Conservation (phyloP, 345 rosid genomes). For the Noccaea caerulescens region DNA sequence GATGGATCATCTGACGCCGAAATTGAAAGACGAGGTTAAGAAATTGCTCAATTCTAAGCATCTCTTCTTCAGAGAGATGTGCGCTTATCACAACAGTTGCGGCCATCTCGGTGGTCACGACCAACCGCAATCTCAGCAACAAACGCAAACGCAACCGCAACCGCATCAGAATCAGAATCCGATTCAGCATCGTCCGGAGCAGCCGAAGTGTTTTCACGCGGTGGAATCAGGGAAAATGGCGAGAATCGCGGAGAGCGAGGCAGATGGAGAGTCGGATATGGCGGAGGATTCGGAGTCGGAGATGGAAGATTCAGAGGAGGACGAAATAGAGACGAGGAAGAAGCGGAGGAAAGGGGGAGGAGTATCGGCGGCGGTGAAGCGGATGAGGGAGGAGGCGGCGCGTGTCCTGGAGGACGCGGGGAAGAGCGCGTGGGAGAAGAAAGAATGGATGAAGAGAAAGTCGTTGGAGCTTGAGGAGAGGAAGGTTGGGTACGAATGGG, state of each 20-base stretch:
- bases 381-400: slow-evolving; percentile 53
- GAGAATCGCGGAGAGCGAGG: slow-evolving; percentile 55
- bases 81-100: slow-evolving; percentile 92
- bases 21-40: slow-evolving; percentile 83
- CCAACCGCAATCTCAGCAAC: not conserved
- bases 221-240: slow-evolving; percentile 45
- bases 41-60: slow-evolving; percentile 90
- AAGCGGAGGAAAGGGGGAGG: slow-evolving; percentile 39
- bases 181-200: slow-evolving; percentile 51
- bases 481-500: slow-evolving; percentile 60
- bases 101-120: slow-evolving; percentile 54
- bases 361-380: slow-evolving; percentile 49
- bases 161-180: slow-evolving; percentile 33
- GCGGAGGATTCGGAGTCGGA: slow-evolving; percentile 60
- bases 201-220: slow-evolving; percentile 61
- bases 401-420: slow-evolving; percentile 57
- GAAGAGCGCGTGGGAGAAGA: slow-evolving; percentile 82
- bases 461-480: slow-evolving; percentile 72
- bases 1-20: slow-evolving; percentile 75
- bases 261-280: slow-evolving; percentile 46
- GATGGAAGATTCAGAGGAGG: slow-evolving; percentile 52
- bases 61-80: slow-evolving; percentile 93
- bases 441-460: slow-evolving; percentile 75
- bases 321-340: slow-evolving; percentile 48
- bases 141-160: not conserved